These are phyloP conservation scores for Telopea speciosissima DNA, from an alignment of 177 flowering plant genomes.

Conservation along the genomic window DNA sequence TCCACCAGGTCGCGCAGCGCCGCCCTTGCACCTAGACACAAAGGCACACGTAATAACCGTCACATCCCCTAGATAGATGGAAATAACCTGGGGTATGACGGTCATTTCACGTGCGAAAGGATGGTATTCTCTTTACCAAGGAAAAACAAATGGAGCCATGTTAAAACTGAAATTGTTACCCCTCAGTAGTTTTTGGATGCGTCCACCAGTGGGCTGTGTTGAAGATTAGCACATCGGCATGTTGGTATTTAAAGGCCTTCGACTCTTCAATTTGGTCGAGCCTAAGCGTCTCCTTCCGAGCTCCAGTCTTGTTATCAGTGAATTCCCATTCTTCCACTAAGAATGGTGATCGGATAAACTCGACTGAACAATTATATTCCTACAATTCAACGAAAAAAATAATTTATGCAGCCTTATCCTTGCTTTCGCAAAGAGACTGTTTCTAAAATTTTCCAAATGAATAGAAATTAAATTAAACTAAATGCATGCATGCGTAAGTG, in stretches of 20 bases:
- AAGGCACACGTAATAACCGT: no score
- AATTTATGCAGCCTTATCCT: no score
- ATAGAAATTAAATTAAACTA: neutral
- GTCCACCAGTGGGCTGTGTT: slow-evolving; percentile 90
- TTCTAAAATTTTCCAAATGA: no score
- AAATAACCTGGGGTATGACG: no score
- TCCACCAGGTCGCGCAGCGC: no score
- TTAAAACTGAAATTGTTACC: slow-evolving; percentile 25
- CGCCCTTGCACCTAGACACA: no score
- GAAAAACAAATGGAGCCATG: neutral
- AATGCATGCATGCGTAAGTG: no score
- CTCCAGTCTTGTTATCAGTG: slow-evolving; percentile 13
- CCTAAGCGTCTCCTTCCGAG: slow-evolving; percentile 39
- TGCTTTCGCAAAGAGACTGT: no score
- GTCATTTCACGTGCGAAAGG: no score
- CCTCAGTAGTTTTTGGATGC: slow-evolving; percentile 46
- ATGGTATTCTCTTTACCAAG: no score
- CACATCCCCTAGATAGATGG: no score
- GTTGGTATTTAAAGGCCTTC: slow-evolving; percentile 24
- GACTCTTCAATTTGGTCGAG: slow-evolving; percentile 45
- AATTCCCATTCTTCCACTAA: slow-evolving; percentile 45
- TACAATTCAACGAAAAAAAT: slow-evolving; percentile 1
- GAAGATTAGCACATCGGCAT: slow-evolving; percentile 62
- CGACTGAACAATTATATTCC: slow-evolving; percentile 55
- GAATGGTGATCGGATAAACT: slow-evolving; percentile 52